phyloP scores from a whole-genome alignment of 768 basidiomycete genomes.

The Melanogaster broomeanus region DNA sequence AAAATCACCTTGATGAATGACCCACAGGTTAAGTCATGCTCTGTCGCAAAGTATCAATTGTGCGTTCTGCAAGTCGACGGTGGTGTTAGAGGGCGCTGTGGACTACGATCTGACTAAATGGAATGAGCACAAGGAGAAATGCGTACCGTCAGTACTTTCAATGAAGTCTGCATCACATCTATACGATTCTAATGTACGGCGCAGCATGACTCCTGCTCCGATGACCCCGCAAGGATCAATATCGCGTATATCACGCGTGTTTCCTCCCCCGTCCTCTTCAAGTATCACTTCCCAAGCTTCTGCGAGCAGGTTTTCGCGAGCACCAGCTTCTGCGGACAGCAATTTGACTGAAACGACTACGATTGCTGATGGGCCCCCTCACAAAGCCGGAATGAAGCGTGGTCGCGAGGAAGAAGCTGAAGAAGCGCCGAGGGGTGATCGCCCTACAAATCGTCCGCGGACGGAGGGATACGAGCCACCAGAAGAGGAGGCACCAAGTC shows the following conservation, averaged over 20 bases:
- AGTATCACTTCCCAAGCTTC: slow-evolving; percentile 16
- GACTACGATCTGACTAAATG: slow-evolving; percentile 64
- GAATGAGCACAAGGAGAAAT: slow-evolving; percentile 60
- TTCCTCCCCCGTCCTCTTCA: slow-evolving; percentile 20
- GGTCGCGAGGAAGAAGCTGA: slow-evolving; percentile 43
- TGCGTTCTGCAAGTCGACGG: slow-evolving; percentile 45
- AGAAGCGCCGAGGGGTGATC: slow-evolving; percentile 39
- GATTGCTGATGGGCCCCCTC: slow-evolving; percentile 28
- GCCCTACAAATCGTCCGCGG: slow-evolving; percentile 53
- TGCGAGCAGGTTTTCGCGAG: slow-evolving; percentile 10
- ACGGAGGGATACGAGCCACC: slow-evolving; percentile 47
- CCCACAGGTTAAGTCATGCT: slow-evolving; percentile 53
- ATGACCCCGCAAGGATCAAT: slow-evolving; percentile 18
- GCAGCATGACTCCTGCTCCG: slow-evolving; percentile 20
- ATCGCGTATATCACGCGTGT: slow-evolving; percentile 13
- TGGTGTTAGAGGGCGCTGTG: slow-evolving; percentile 48
- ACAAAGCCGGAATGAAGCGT: slow-evolving; percentile 46
- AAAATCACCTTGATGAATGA: slow-evolving; percentile 67
- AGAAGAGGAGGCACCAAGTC: slow-evolving; percentile 44
- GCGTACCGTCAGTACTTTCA: slow-evolving; percentile 38
- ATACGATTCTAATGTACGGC: slow-evolving; percentile 3
- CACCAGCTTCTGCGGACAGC: slow-evolving; percentile 9
- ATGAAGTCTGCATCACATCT: background rate
- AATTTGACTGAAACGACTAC: slow-evolving; percentile 41
- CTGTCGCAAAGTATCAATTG: slow-evolving; percentile 51